Percentiles rank a stretch among this genome's conserved stretches.
Evolutionary conservation across 2,329 filamentous ascomycete genomes (phyloP).

Genomic region (Fusarium sp.): DNA sequence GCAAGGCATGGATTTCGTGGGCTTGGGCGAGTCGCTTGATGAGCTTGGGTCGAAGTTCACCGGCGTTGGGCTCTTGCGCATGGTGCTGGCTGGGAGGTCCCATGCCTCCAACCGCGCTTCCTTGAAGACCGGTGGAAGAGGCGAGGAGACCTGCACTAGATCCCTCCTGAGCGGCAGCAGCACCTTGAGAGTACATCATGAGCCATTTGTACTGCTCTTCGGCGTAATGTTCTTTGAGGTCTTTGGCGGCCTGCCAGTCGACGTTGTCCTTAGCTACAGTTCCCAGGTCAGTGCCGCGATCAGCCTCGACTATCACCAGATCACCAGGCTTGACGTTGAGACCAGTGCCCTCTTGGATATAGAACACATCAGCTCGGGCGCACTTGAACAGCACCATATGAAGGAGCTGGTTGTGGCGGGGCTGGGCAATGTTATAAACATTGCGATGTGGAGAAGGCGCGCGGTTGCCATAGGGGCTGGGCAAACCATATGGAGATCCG

Average conservation of each 20-base stretch:
- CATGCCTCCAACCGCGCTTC: slow-evolving; percentile 81
- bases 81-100: slow-evolving; percentile 79
- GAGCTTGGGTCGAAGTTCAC: slow-evolving; percentile 92
- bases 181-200: slow-evolving; percentile 96
- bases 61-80: slow-evolving; percentile 74
- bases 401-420: slow-evolving; percentile 74
- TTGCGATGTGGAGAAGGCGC: slow-evolving; percentile 70
- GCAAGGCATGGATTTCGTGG: slow-evolving; percentile 88
- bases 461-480: slow-evolving; percentile 59
- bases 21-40: slow-evolving; percentile 94
- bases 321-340: slow-evolving; percentile 91
- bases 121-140: slow-evolving; percentile 71
- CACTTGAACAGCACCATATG: slow-evolving; percentile 98
- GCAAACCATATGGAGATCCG: slow-evolving; percentile 59
- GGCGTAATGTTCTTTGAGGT: slow-evolving; percentile 88
- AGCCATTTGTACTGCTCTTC: slow-evolving; percentile 98
- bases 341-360: slow-evolving; percentile 94
- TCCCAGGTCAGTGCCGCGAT: slow-evolving; percentile 93
- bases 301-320: slow-evolving; percentile 96
- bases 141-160: slow-evolving; percentile 71
- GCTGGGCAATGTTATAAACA: slow-evolving; percentile 70
- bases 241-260: slow-evolving; percentile 86
- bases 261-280: slow-evolving; percentile 91
- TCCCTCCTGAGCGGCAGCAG: slow-evolving; percentile 69
- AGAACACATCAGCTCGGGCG: slow-evolving; percentile 93